A percentile compares a stretch with the other conserved stretches of the same genome.
Evolutionary conservation across 2,329 filamentous ascomycete genomes (phyloP).

Genomic region (Beauveria australis): DNA sequence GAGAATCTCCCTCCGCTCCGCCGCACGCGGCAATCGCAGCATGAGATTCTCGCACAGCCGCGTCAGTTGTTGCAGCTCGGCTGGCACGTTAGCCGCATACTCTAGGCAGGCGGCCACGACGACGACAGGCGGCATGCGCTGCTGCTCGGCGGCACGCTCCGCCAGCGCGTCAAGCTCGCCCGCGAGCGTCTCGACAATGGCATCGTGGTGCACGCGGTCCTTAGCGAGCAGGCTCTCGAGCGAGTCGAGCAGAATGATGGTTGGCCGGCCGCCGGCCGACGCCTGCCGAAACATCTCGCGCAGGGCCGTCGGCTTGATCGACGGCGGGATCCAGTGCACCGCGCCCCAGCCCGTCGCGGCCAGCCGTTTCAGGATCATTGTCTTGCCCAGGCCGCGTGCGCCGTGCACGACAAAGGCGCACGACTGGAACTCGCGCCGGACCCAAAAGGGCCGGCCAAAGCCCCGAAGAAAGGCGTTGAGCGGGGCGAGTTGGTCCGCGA

Average conservation of each 20-base stretch:
- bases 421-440: conserved; percentile 27
- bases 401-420: conserved; percentile 70
- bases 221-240: conserved; percentile 62
- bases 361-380: conserved; percentile 61
- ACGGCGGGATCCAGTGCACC: conserved; percentile 51
- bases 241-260: conserved; percentile 71
- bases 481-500: conserved; percentile 52
- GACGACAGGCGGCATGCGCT: conserved; percentile 49
- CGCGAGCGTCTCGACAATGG: conserved; percentile 41
- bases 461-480: conserved; percentile 59
- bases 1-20: conserved; percentile 66
- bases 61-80: conserved; percentile 54
- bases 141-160: conserved; percentile 26
- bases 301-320: conserved; percentile 51
- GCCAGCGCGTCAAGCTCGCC: conserved; percentile 50
- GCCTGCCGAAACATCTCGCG: conserved; percentile 64
- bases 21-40: conserved; percentile 66
- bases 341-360: conserved; percentile 61
- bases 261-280: conserved; percentile 54
- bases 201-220: conserved; percentile 41
- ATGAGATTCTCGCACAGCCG: conserved; percentile 62
- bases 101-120: conserved; percentile 68
- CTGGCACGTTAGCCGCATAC: conserved; percentile 63
- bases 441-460: conserved; percentile 36
- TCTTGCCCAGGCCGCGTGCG: conserved; percentile 78